These are phyloP conservation scores for Tricharina praecox DNA, from an alignment of 495 filamentous ascomycete genomes.

Conservation along the genomic window DNA sequence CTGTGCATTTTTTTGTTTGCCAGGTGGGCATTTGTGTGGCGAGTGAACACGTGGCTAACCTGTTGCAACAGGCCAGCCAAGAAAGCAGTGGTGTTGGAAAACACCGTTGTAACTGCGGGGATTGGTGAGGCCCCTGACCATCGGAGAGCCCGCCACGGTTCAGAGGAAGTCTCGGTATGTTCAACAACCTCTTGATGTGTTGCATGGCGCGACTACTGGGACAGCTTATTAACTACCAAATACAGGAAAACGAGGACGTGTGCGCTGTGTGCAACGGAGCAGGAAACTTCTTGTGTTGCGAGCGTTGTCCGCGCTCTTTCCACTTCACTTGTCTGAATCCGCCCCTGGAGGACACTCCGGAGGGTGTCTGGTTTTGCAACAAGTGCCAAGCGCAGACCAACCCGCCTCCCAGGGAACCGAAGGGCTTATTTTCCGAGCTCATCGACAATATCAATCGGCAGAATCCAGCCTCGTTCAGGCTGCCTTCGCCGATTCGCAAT, in stretches of 20 bases:
- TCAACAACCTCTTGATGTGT: neutral
- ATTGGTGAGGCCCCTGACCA: constrained; percentile 25
- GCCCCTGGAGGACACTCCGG: constrained; percentile 47
- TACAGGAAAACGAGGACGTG: constrained; percentile 66
- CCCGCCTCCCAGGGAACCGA: constrained; percentile 28
- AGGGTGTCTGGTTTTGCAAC: constrained; percentile 72
- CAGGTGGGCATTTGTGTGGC: constrained; percentile 5
- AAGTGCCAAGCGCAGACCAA: constrained; percentile 38
- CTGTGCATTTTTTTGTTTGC: constrained; percentile 7
- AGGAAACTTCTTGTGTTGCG: constrained; percentile 81
- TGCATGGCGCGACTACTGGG: neutral
- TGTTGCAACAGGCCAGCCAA: constrained; percentile 20
- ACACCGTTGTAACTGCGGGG: constrained; percentile 22
- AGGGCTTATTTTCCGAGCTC: constrained; percentile 41
- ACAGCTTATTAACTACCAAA: constrained; percentile 2
- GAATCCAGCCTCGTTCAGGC: constrained; percentile 54
- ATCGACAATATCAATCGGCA: constrained; percentile 42
- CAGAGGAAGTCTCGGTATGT: constrained; percentile 26
- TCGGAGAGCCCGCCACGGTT: constrained; percentile 24
- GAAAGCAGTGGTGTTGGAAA: constrained; percentile 19
- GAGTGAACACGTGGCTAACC: constrained; percentile 9
- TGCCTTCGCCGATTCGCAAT: constrained; percentile 50
- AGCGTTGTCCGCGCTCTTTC: constrained; percentile 71
- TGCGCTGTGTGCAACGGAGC: constrained; percentile 66
- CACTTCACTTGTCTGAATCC: constrained; percentile 77